Percentiles rank a stretch among this genome's conserved stretches.
Conservation (phyloP, 257 asterid genomes). For the Phtheirospermum japonicum region DNA sequence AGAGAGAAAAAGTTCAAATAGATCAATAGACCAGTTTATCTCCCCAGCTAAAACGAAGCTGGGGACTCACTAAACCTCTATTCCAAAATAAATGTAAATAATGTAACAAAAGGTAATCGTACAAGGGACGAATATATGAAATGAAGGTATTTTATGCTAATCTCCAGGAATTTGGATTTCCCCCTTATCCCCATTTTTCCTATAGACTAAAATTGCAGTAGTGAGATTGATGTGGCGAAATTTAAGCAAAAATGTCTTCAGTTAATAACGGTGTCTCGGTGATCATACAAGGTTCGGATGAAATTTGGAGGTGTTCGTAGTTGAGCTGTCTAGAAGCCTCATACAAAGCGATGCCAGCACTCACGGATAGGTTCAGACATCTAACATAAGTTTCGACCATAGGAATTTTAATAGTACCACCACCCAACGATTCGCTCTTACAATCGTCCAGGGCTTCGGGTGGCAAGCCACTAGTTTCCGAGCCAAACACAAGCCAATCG, state of each 20-base stretch:
- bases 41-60: too few species aligned
- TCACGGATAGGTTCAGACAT: slow-evolving; percentile 87
- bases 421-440: slow-evolving; percentile 54
- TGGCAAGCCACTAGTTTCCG: slow-evolving; percentile 83
- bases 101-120: too few species aligned
- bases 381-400: slow-evolving; percentile 95
- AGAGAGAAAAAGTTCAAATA: too few species aligned
- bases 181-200: background rate
- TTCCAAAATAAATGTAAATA: too few species aligned
- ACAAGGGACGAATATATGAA: too few species aligned
- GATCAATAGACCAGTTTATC: too few species aligned
- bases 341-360: slow-evolving; percentile 85
- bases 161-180: background rate
- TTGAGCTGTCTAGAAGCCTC: slow-evolving; percentile 91
- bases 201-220: background rate
- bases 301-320: slow-evolving; percentile 66
- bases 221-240: background rate
- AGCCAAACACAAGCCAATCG: slow-evolving; percentile 96
- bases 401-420: slow-evolving; percentile 79
- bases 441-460: slow-evolving; percentile 83
- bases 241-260: slow-evolving; percentile 81
- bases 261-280: slow-evolving; percentile 42
- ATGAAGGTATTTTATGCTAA: too few species aligned
- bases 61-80: too few species aligned
- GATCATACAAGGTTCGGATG: slow-evolving; percentile 43